Base-by-base conservation (phyloP, 495 filamentous ascomycete genomes). In the Xylaria palmicola region DNA sequence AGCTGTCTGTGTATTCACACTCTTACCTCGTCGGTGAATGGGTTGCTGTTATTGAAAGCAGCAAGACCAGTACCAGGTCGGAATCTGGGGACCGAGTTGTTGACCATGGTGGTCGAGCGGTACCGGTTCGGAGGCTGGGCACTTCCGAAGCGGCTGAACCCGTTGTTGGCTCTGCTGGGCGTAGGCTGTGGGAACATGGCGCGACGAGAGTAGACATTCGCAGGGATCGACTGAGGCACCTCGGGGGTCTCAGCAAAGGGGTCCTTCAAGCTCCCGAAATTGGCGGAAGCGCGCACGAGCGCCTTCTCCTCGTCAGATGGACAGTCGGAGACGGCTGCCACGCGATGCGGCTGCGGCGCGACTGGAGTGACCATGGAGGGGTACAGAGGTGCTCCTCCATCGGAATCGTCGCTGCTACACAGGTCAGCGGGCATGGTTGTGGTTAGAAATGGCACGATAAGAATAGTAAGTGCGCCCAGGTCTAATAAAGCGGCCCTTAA, bases 241-340 rank as follows among this genome's bases (percentile, higher is more conserved):
- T 36, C 58, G 6, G 58, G 58, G 19, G 58, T 60, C 37, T 52
- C 58, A 15, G 58, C 58, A 44, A 60, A 60, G 19, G 58, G 58
- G n/a, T 60, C 58, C 30, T 60, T 60, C 15, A 60, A 22, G 6
- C 58, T 60, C 30, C 58, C 58, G 47, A 60, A 60, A 10, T 53
- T 53, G 1, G 27, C 58, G 20, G 58, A 60, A 29, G 58, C 58
- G 36, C 49, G 47, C n/a, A 60, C 48, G 15, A 60, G 58, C 7
- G 58, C 58, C 30, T 60, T 60, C 49, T 60, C 58, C 26, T 53
- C 58, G 39, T 60, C 48, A 15, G 48, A 29, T 1, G 48, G 58
- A 6, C 48, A 60, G 5, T 60, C 58, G 6, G 37, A 44, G 12
- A 37, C 37, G 26, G 27, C 24, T 12, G 12, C 39, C 29, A n/a